Percentiles rank a stretch among this genome's conserved stretches.
These are phyloP conservation scores for Ascochyta rabiei DNA, from an alignment of 2,329 filamentous ascomycete species.

Conservation along the genomic window DNA sequence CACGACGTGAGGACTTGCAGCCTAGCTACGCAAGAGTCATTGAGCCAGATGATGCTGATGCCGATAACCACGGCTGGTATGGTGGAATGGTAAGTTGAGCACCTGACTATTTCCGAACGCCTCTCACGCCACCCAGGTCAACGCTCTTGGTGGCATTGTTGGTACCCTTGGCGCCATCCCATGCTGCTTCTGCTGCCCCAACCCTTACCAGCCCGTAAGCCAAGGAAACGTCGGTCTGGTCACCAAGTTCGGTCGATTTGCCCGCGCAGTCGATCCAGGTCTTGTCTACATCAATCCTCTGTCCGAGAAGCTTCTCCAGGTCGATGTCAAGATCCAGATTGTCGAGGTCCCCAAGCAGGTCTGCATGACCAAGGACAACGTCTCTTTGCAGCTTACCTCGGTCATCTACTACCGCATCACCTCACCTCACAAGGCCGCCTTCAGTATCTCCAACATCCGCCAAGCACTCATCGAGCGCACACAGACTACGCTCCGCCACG, in stretches of 20 bases:
- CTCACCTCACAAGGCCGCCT: conserved; percentile 93
- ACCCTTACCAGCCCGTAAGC: conserved; percentile 89
- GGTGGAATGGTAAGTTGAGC: conserved; percentile 65
- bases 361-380: conserved; percentile 99
- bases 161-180: conserved; percentile 86
- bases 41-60: conserved; percentile 68
- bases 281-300: conserved; percentile 97
- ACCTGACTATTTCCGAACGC: neutral
- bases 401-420: conserved; percentile 99
- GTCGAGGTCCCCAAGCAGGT: conserved; percentile 95
- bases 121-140: conserved; percentile 57
- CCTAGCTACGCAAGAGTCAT: conserved; percentile 75
- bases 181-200: conserved; percentile 90
- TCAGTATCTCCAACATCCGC: conserved; percentile 91
- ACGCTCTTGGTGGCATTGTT: conserved; percentile 73
- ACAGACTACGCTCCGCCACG: conserved; percentile 95
- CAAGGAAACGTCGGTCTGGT: conserved; percentile 96
- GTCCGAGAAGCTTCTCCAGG: conserved; percentile 84
- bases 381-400: conserved; percentile 88
- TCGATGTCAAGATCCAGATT: conserved; percentile 99
- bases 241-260: conserved; percentile 93
- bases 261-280: conserved; percentile 93
- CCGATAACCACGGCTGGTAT: conserved; percentile 83
- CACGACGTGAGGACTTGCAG: conserved; percentile 82
- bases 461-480: conserved; percentile 98